phyloP scores from a whole-genome alignment of 2,329 filamentous ascomycete genomes.

The Phaeoacremonium minimum region DNA sequence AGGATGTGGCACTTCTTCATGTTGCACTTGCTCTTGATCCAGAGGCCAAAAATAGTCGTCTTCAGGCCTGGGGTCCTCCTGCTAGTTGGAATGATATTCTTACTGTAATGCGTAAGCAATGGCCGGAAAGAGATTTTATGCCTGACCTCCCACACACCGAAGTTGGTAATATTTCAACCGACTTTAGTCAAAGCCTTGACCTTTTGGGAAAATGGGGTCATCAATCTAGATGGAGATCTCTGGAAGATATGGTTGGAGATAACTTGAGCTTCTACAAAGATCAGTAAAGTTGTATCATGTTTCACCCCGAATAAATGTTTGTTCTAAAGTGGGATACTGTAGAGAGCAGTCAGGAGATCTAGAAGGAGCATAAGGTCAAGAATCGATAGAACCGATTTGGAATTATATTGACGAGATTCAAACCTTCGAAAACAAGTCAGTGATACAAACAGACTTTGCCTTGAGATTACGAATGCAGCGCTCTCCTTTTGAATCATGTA shows the following conservation, averaged over 20 bases:
- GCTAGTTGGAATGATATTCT: constrained; percentile 19
- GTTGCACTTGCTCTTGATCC: constrained; percentile 19
- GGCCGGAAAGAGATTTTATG: constrained; percentile 15
- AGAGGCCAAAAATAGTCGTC: constrained; percentile 16
- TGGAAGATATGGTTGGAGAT: constrained; percentile 7
- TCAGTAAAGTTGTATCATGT: too few species aligned
- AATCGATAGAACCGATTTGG: too few species aligned
- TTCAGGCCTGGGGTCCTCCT: constrained; percentile 18
- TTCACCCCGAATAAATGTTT: too few species aligned
- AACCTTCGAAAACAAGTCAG: too few species aligned
- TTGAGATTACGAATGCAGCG: too few species aligned
- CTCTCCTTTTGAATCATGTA: too few species aligned
- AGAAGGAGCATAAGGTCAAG: too few species aligned
- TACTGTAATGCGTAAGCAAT: constrained; percentile 14
- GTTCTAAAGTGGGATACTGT: too few species aligned
- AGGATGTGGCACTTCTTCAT: constrained; percentile 21
- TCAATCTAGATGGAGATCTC: constrained; percentile 11
- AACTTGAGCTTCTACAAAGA: too few species aligned
- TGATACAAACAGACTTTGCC: too few species aligned
- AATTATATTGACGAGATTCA: too few species aligned
- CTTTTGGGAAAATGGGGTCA: constrained; percentile 13
- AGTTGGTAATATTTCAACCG: constrained; percentile 12
- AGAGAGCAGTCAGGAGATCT: too few species aligned
- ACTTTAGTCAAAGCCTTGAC: constrained; percentile 10
- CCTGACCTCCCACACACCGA: constrained; percentile 17